A percentile compares a stretch with the other conserved stretches of the same genome.
phyloP scores from a whole-genome alignment of 495 filamentous ascomycete genomes.

The Letharia columbiana region DNA sequence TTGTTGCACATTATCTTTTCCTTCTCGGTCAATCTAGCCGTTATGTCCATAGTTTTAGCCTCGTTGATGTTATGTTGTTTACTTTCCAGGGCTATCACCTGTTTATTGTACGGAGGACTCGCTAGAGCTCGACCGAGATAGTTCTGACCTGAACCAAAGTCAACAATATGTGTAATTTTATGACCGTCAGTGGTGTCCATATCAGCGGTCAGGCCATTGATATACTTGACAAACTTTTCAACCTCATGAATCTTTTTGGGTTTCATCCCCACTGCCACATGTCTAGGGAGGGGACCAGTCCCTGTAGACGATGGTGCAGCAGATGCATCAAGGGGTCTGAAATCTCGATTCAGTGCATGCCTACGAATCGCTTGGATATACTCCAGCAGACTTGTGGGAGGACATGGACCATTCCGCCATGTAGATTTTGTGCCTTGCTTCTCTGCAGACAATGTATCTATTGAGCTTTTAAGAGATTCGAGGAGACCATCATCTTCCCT shows the following conservation, averaged over 20 bases:
- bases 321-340: conserved; percentile 29
- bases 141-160: conserved; percentile 94
- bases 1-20: conserved; percentile 65
- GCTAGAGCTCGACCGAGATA: conserved; percentile 87
- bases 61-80: conserved; percentile 75
- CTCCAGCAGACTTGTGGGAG: conserved; percentile 57
- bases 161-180: conserved; percentile 76
- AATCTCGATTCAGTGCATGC: conserved; percentile 58
- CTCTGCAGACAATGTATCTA: neutral
- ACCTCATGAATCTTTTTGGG: conserved; percentile 93
- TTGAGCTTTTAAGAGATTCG: conserved; percentile 20
- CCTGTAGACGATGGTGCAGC: conserved; percentile 25
- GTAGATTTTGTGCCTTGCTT: neutral
- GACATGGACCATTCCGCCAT: conserved; percentile 47
- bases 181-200: conserved; percentile 45
- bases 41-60: conserved; percentile 71
- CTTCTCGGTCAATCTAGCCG: conserved; percentile 59
- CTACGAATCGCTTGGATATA: conserved; percentile 69
- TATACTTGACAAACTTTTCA: conserved; percentile 54
- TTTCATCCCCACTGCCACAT: conserved; percentile 85
- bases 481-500: conserved; percentile 67
- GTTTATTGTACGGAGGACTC: conserved; percentile 70
- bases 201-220: conserved; percentile 43
- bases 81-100: conserved; percentile 87
- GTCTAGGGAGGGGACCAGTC: conserved; percentile 46